phyloP scores from a whole-genome alignment of 2,329 filamentous ascomycete species.

The Cytospora mali region DNA sequence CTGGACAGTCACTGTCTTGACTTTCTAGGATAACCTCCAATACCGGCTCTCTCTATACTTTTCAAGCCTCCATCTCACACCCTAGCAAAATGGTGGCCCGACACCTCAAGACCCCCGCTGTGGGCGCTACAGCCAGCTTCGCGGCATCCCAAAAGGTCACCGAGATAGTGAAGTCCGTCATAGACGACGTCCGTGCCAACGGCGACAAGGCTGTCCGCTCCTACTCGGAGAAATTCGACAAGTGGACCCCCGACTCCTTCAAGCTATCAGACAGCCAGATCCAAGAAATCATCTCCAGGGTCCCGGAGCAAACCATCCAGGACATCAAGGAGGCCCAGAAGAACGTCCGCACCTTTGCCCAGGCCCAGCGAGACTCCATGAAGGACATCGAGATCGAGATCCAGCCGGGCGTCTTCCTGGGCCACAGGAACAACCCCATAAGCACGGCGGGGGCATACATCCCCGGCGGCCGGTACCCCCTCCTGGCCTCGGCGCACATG shows the following conservation, averaged over 20 bases:
- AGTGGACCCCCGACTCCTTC: constrained; percentile 53
- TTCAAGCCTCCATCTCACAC: no score
- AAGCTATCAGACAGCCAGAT: constrained; percentile 50
- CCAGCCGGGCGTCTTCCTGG: constrained; percentile 51
- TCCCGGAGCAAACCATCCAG: constrained; percentile 45
- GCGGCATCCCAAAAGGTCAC: constrained; percentile 21
- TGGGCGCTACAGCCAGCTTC: constrained; percentile 20
- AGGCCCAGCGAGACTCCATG: constrained; percentile 48
- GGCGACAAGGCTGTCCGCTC: constrained; percentile 51
- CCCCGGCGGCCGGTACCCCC: no score
- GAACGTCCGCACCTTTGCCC: constrained; percentile 53
- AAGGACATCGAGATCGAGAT: constrained; percentile 56
- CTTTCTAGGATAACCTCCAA: no score
- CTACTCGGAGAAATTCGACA: constrained; percentile 57
- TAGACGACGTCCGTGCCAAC: constrained; percentile 48
- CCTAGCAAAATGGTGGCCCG: constrained; percentile 17
- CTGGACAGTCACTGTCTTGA: no score
- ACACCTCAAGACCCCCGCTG: constrained; percentile 22
- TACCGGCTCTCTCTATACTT: no score
- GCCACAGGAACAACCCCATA: constrained; percentile 55
- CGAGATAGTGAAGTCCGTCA: constrained; percentile 48
- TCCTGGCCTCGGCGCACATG: no score
- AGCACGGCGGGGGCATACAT: constrained; percentile 50
- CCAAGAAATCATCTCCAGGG: constrained; percentile 45
- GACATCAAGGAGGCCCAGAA: constrained; percentile 48